These are phyloP conservation scores for Blumeriella jaapii DNA, from an alignment of 2,329 filamentous ascomycete genomes.

Conservation along the genomic window DNA sequence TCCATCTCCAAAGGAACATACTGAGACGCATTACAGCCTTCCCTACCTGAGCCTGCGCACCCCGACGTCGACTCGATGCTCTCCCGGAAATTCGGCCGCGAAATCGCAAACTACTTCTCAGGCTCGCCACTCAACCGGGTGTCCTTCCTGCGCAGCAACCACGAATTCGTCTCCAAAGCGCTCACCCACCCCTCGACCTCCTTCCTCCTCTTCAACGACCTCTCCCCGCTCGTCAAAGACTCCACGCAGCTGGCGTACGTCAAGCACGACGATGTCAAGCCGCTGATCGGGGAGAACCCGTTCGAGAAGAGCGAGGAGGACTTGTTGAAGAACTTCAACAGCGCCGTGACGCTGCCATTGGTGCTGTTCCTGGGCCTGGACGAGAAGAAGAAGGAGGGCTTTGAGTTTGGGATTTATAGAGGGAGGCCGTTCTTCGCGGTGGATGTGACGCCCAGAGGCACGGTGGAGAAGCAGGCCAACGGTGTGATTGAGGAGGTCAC, in stretches of 20 bases:
- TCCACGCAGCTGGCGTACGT: slow-evolving; percentile 55
- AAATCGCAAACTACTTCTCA: slow-evolving; percentile 76
- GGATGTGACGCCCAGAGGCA: slow-evolving; percentile 67
- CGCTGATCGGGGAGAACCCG: slow-evolving; percentile 58
- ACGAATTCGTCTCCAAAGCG: slow-evolving; percentile 57
- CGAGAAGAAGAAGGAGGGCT: slow-evolving; percentile 42
- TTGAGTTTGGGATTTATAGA: slow-evolving; percentile 52
- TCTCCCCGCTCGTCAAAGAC: slow-evolving; percentile 60
- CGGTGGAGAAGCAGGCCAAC: slow-evolving; percentile 49
- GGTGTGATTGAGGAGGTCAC: slow-evolving; percentile 47
- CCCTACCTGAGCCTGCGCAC: slow-evolving; percentile 25
- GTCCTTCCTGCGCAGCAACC: slow-evolving; percentile 63
- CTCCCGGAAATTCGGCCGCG: slow-evolving; percentile 64
- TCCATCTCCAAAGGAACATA: too few relatives aligned
- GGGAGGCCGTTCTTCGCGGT: slow-evolving; percentile 83
- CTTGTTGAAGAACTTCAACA: slow-evolving; percentile 62
- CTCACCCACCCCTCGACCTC: slow-evolving; percentile 51
- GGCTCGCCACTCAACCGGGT: slow-evolving; percentile 68
- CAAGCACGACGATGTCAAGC: slow-evolving; percentile 54
- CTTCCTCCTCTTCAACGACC: slow-evolving; percentile 70
- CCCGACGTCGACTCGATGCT: slow-evolving; percentile 42
- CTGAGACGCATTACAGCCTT: too few relatives aligned
- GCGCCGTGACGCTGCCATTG: slow-evolving; percentile 51
- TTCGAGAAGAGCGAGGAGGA: slow-evolving; percentile 65
- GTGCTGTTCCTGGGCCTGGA: slow-evolving; percentile 80